A percentile compares a stretch with the other conserved stretches of the same genome.
These are phyloP conservation scores for Penicillium sp. DNA, from an alignment of 2,329 filamentous ascomycete species.

Conservation along the genomic window DNA sequence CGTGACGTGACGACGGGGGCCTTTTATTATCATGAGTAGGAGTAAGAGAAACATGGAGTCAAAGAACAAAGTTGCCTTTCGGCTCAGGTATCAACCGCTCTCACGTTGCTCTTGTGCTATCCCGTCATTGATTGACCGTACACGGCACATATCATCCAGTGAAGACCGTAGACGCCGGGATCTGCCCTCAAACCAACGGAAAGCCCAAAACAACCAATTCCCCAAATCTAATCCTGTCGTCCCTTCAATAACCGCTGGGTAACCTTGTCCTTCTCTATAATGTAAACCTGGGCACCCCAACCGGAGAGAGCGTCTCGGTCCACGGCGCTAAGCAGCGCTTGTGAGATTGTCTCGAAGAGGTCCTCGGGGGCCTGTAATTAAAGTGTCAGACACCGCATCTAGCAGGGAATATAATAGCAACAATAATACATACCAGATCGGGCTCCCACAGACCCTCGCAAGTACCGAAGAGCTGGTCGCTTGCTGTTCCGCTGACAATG, in stretches of 20 bases:
- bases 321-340: slow-evolving; percentile 90
- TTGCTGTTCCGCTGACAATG: slow-evolving; percentile 93
- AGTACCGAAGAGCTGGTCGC: slow-evolving; percentile 97
- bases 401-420: background rate
- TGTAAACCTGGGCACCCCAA: slow-evolving; percentile 98
- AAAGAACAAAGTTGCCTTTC: slow-evolving; percentile 9
- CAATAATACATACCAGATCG: slow-evolving; percentile 68
- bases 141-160: slow-evolving; percentile 22
- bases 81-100: slow-evolving; percentile 12
- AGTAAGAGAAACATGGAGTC: slow-evolving; percentile 22
- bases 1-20: slow-evolving; percentile 21
- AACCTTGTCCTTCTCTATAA: slow-evolving; percentile 99
- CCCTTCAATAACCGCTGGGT: slow-evolving; percentile 98
- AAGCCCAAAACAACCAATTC: slow-evolving; percentile 25
- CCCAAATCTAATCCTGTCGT: slow-evolving; percentile 72
- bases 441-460: slow-evolving; percentile 98
- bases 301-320: slow-evolving; percentile 95
- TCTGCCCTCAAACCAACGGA: slow-evolving; percentile 25
- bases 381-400: background rate
- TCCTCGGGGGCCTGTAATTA: slow-evolving; percentile 73
- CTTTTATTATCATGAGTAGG: slow-evolving; percentile 28
- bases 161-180: slow-evolving; percentile 30
- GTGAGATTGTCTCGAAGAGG: slow-evolving; percentile 97
- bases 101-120: slow-evolving; percentile 17
- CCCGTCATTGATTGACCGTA: slow-evolving; percentile 18